phyloP scores from a whole-genome alignment of 345 rosid species.

The Murraya koenigii region DNA sequence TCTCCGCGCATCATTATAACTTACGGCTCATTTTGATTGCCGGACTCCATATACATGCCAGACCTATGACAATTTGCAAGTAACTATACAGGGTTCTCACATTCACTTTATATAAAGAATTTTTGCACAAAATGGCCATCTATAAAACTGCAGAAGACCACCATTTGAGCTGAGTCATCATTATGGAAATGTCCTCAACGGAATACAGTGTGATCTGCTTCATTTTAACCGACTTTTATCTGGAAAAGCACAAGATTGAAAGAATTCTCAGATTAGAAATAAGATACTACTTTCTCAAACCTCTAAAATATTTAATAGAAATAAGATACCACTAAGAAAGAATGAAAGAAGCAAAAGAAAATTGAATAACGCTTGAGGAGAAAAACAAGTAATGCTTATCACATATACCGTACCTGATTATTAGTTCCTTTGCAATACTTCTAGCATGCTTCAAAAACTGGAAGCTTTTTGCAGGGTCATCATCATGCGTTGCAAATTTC shows the following conservation, averaged over 20 bases:
- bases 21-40: not conserved
- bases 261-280: not conserved
- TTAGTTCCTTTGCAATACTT: conserved; percentile 43
- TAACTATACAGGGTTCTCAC: not conserved
- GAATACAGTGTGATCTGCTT: not conserved
- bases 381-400: not conserved
- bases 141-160: not conserved
- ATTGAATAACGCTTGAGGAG: no score
- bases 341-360: not conserved
- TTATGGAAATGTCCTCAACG: not conserved
- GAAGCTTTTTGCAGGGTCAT: conserved; percentile 32
- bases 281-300: not conserved
- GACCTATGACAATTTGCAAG: not conserved
- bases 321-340: not conserved
- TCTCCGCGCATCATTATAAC: not conserved
- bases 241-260: not conserved
- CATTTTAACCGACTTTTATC: not conserved
- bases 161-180: not conserved
- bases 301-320: not conserved
- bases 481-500: conserved; percentile 36
- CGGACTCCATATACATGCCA: not conserved
- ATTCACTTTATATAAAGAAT: not conserved
- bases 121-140: not conserved
- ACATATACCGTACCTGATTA: conserved; percentile 14
- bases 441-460: conserved; percentile 43